Evolutionary conservation across 208 protist genomes (phyloP).

Genomic region (Porcisia hertigi): DNA sequence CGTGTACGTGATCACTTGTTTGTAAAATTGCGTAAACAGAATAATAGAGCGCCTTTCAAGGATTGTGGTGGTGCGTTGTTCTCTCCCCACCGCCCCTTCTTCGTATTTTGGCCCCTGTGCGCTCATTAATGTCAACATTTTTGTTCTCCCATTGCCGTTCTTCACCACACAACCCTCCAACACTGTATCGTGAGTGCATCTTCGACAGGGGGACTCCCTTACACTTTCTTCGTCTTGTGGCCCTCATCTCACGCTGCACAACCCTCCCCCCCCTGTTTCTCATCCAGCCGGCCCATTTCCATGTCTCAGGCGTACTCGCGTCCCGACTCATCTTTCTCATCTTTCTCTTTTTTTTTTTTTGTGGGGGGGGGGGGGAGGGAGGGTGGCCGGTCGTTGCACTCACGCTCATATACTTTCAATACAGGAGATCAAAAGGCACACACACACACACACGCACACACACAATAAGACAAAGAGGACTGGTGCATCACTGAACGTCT

Average conservation of each 20-base stretch:
- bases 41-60: not conserved
- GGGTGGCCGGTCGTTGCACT: not conserved
- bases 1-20: not conserved
- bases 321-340: not conserved
- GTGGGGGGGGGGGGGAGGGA: too few species aligned
- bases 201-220: not conserved
- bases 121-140: not conserved
- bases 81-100: not conserved
- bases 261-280: not conserved
- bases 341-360: not conserved
- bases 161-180: not conserved
- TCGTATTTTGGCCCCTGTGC: not conserved
- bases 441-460: too few species aligned
- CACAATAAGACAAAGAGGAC: not conserved
- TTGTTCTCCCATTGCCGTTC: not conserved
- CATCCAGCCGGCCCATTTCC: not conserved
- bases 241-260: not conserved
- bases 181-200: not conserved
- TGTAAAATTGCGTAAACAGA: not conserved
- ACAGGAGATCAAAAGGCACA: too few species aligned
- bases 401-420: too few species aligned
- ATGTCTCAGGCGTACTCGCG: not conserved
- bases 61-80: not conserved
- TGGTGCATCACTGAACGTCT: not conserved
- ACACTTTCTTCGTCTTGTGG: constrained; percentile 1